Evolutionary conservation across 2,329 filamentous ascomycete genomes (phyloP).

Genomic region (Penicillium sclerotigenum): DNA sequence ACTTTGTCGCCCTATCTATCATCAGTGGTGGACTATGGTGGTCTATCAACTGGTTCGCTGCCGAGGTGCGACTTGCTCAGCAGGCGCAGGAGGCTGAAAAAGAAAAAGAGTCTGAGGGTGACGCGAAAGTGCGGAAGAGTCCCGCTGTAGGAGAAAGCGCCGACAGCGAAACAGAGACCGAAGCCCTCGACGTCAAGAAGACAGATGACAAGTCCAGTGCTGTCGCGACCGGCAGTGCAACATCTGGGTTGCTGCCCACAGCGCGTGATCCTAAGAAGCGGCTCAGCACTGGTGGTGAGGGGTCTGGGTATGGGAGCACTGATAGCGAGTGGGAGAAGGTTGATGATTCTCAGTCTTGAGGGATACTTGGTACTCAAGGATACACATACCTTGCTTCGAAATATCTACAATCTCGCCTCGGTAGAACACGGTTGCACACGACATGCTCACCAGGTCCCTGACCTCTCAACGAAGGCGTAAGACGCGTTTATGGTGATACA

Average conservation of each 20-base stretch:
- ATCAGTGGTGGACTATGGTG: conserved; percentile 83
- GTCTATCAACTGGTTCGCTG: conserved; percentile 95
- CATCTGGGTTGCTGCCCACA: conserved; percentile 50
- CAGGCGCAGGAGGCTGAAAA: conserved; percentile 49
- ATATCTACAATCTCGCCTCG: background rate
- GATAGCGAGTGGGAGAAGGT: conserved; percentile 99
- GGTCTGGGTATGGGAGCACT: conserved; percentile 65
- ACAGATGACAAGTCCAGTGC: conserved; percentile 7
- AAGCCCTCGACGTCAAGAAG: conserved; percentile 27
- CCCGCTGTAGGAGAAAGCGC: conserved; percentile 32
- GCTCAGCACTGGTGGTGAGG: conserved; percentile 47
- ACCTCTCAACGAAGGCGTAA: background rate
- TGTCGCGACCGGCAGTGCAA: conserved; percentile 18
- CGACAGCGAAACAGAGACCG: conserved; percentile 48
- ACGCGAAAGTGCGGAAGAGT: conserved; percentile 25
- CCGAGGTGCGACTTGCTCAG: conserved; percentile 54
- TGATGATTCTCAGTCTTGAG: conserved; percentile 44
- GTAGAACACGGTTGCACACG: background rate
- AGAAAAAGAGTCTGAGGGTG: conserved; percentile 42
- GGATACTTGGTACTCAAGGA: background rate
- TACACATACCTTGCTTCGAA: background rate
- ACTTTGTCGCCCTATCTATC: conserved; percentile 78
- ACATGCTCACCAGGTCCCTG: background rate
- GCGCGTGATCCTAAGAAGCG: conserved; percentile 45
- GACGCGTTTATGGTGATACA: background rate